A percentile compares a stretch with the other conserved stretches of the same genome.
These are phyloP conservation scores for Thuidium tamariscinum DNA, from an alignment of 225 moss, liverwort and hornwort species.

Conservation along the genomic window DNA sequence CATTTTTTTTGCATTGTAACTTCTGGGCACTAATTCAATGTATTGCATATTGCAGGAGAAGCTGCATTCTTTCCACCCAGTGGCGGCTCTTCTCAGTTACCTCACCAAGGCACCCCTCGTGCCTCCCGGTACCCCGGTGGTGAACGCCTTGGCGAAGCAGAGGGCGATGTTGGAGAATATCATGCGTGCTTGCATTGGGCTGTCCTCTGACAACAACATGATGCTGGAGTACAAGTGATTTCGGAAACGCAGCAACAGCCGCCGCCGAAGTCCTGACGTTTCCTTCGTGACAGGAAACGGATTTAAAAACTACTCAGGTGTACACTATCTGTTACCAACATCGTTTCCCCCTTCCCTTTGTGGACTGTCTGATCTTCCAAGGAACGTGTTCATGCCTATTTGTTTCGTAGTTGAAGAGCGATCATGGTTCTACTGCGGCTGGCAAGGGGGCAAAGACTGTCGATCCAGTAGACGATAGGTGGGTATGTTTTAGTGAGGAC, in stretches of 20 bases:
- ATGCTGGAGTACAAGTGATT: slow-evolving; percentile 84
- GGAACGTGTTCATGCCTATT: neutral
- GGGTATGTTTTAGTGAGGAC: slow-evolving; percentile 4
- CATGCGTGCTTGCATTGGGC: slow-evolving; percentile 88
- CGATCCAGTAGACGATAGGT: slow-evolving; percentile 32
- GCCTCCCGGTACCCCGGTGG: slow-evolving; percentile 29
- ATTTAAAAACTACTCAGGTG: neutral
- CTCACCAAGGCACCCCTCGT: slow-evolving; percentile 75
- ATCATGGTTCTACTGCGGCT: neutral
- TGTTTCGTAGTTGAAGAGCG: neutral
- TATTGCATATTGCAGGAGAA: slow-evolving; percentile 38
- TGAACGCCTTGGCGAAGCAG: too few relatives aligned
- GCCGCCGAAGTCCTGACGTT: neutral
- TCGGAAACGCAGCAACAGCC: neutral
- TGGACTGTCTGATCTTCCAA: neutral
- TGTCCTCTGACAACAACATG: slow-evolving; percentile 92
- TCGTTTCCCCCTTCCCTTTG: neutral
- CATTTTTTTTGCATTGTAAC: too few relatives aligned
- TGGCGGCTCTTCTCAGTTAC: slow-evolving; percentile 71
- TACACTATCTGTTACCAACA: neutral
- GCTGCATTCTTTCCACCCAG: slow-evolving; percentile 79
- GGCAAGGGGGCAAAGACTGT: slow-evolving; percentile 19
- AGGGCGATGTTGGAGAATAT: slow-evolving; percentile 91
- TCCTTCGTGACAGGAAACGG: neutral
- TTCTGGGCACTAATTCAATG: too few relatives aligned